Base-by-base conservation (phyloP, 164 flowering plant genomes). In the Protea cynaroides region DNA sequence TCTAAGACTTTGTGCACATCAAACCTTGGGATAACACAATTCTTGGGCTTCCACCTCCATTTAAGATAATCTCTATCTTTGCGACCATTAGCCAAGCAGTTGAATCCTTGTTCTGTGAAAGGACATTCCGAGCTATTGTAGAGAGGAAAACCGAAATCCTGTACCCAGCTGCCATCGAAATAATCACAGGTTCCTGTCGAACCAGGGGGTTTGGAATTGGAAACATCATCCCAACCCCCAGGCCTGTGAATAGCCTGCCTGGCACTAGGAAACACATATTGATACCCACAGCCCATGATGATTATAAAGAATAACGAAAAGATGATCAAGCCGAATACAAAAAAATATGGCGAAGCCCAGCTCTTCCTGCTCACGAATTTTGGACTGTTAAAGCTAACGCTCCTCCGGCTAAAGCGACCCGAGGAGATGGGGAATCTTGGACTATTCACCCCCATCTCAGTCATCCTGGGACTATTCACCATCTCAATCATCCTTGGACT, bases 21-120 rank as follows among this genome's bases (percentile, higher is more conserved):
- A 56, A 90, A 84, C 76, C 80, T 77, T 0, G 89, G 90, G 24
- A 90, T 71, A 11, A 84, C 82, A 71, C 98, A 93, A 44, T 73
- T 71, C n/a, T 69, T 79, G 0, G 98, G 98, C 75, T 86, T 86
- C 98, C 98, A 93, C 73, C 86, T 72, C 94, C 90, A 87, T 61
- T 81, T 86, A 24, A 74, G 72, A 70, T 86, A 90, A 60, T 77
- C 88, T 0, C 25, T 65, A 63, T 88, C 96, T 34, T 46, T 78
- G 64, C 98, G 70, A 55, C 98, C 96, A 71, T 93, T 93, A 15
- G 69, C 85, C 71, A 81, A 71, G 72, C 98, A 93, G 74, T 86
- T 77, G 66, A 93, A 93, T 17, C 96, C 94, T 38, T 67, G 71
- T 65, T 93, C 98, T 0, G 78, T 80, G 68, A 88, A 93, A 19